Evolutionary conservation across 1,284 basidiomycete genomes (phyloP), one percentile per base, ranked within the genome.

Genomic region (Sutorius eximius): DNA sequence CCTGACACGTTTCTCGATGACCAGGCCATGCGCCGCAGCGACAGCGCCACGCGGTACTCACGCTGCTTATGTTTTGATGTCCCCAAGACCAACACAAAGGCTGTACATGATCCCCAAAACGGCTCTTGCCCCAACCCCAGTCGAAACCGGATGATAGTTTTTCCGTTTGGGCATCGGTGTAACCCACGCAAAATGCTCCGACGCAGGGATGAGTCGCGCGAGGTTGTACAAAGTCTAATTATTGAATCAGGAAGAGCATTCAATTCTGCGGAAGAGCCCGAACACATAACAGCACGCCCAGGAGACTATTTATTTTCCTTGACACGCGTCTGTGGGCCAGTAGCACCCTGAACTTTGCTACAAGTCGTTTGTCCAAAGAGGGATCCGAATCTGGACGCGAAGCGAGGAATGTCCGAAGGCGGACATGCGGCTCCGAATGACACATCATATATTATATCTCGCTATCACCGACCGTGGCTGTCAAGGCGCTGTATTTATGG

Each of bases 1-100:
- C 55, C 3, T 45, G 52, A 55, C 63, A 65, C 64, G 66, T 68
- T 60, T 49, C 18, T 52, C 44, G 18, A 30, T 24, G 61, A 53
- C 10, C 49, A 29, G 32, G n/a, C n/a, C n/a, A 37, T 44, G 45
- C 62, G 30, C 45, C 53, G 49, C 46, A 52, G 49, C 30, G 22
- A 24, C 38, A 16, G 32, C 32, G 51, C 56, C 44, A 37, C 48
- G 29, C 30, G 5, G 3, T 49, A 47, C 58, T 38, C 51, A 46
- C 53, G 58, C 57, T 36, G 32, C 27, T 12, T n/a, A 20, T 33
- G n/a, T 30, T 48, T 3, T n/a, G 45, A 22, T 27, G 8, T 3
- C 13, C 10, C 44, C 32, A 41, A 20, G 42, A 44, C 16, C 24
- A 24, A 27, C 4, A 43, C 3, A 29, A 27, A 43, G 41, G 27